These are phyloP conservation scores for Debaryomyces fabryi DNA, from an alignment of 1,139 yeast genomes.

Conservation along the genomic window DNA sequence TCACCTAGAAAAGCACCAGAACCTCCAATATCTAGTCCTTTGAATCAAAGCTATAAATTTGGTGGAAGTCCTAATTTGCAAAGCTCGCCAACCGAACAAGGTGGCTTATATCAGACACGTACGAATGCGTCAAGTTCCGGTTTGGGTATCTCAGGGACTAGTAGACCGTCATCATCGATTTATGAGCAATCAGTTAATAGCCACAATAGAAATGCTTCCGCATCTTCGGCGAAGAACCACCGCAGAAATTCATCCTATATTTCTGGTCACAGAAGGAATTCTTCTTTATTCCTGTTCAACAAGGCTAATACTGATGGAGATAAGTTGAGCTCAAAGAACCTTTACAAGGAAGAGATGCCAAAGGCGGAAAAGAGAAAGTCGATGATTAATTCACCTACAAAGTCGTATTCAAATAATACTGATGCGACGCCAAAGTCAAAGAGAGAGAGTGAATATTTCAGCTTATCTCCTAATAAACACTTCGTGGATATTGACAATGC, in stretches of 20 bases:
- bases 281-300: slow-evolving; percentile 48
- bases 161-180: slow-evolving; percentile 49
- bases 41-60: slow-evolving; percentile 27
- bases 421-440: background rate
- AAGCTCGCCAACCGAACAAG: slow-evolving; percentile 11
- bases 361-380: slow-evolving; percentile 14
- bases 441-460: slow-evolving; percentile 8
- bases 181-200: slow-evolving; percentile 39
- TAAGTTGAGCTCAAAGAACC: slow-evolving; percentile 2
- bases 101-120: slow-evolving; percentile 27
- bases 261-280: slow-evolving; percentile 42
- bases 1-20: slow-evolving; percentile 70
- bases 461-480: slow-evolving; percentile 16
- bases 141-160: slow-evolving; percentile 19
- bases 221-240: slow-evolving; percentile 23
- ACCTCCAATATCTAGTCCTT: slow-evolving; percentile 49
- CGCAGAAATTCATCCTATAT: slow-evolving; percentile 36
- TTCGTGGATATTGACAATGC: slow-evolving; percentile 36
- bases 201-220: slow-evolving; percentile 33
- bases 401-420: slow-evolving; percentile 1
- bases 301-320: slow-evolving; percentile 13
- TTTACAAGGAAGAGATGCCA: slow-evolving; percentile 15
- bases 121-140: slow-evolving; percentile 28
- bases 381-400: slow-evolving; percentile 9
- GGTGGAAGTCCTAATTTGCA: slow-evolving; percentile 24